phyloP scores from a whole-genome alignment of 164 flowering plant genomes.

The Tetrastigma voinierianum region DNA sequence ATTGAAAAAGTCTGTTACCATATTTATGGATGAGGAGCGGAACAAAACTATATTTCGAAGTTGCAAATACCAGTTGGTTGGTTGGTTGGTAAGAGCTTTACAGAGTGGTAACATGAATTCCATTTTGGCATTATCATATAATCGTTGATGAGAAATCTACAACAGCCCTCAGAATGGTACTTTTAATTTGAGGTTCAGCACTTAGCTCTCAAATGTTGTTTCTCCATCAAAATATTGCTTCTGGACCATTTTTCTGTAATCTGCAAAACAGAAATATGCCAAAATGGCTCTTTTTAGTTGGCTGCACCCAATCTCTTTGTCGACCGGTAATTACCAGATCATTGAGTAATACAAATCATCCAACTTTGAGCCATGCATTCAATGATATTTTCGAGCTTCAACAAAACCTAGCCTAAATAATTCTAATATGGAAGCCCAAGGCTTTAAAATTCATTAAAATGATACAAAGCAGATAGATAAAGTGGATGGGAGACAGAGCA shows the following conservation, averaged over 20 bases:
- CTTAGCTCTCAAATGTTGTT: conserved; percentile 43
- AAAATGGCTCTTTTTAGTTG: background rate
- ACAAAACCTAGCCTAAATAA: too few relatives aligned
- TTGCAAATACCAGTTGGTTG: background rate
- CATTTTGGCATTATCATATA: conserved; percentile 2
- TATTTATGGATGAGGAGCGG: background rate
- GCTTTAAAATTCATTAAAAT: background rate
- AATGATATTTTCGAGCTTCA: too few relatives aligned
- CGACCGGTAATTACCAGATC: too few relatives aligned
- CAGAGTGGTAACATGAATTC: conserved; percentile 1
- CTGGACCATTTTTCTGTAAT: conserved; percentile 59
- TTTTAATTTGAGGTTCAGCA: too few relatives aligned
- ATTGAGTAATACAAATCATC: too few relatives aligned
- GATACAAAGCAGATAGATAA: background rate
- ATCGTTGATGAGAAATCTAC: background rate
- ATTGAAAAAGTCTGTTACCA: background rate
- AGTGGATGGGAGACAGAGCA: background rate
- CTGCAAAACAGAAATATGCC: conserved; percentile 28
- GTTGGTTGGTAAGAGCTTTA: conserved; percentile 7
- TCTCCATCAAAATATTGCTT: conserved; percentile 53
- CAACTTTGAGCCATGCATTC: too few relatives aligned
- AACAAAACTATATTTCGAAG: background rate
- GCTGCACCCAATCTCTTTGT: too few relatives aligned
- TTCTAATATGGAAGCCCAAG: background rate
- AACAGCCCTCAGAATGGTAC: too few relatives aligned